Evolutionary conservation across 352 stramenopile species (phyloP), one percentile per base, ranked within the genome.

Genomic region (Plasmopara muralis): DNA sequence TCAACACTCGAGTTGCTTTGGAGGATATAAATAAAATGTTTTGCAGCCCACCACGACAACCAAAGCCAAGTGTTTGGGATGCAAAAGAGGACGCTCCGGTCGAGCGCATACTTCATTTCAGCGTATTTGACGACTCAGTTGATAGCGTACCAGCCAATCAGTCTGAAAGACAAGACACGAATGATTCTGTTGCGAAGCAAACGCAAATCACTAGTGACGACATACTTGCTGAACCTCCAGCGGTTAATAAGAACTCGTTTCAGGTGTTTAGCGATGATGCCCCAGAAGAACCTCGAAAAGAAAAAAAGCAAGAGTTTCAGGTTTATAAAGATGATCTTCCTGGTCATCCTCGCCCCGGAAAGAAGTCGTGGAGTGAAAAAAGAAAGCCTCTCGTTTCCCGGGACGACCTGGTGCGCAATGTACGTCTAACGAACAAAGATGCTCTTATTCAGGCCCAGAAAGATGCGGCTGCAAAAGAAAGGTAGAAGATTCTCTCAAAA

Each of bases 21-120:
- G 77, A 83, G 30, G 83, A 94, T 31, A 79, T 94, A 47, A 89
- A 92, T 57, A 74, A 55, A 50, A 92, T 94, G 83, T 94, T 94
- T 54, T 90, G 79, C 56, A 94, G 83, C 44, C 83, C 83, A 20
- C 60, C 73, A 25, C 20, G 20, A 18, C 66, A 73, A 39, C 47
- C 47, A 18, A 73, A 80, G 34, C 41, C 51, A 6, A 71, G 60
- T 37, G 62, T 71, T 6, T 70, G 62, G 63, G 73, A 87, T 57
- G 42, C 63, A 20, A 63, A 68, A 44, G 75, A 86, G 50, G 73
- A 77, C 29, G 70, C 89, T 44, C 83, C 83, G 4, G 80, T 92
- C 13, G 76, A 90, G 44, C 62, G 81, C 10, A 94, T 90, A 34
- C 68, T 92, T 34, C 81, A 91, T 50, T 94, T 92, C 51, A 89